Evolutionary conservation across 345 rosid species (phyloP), one percentile per base, ranked within the genome.

Genomic region (Passiflora organensis): DNA sequence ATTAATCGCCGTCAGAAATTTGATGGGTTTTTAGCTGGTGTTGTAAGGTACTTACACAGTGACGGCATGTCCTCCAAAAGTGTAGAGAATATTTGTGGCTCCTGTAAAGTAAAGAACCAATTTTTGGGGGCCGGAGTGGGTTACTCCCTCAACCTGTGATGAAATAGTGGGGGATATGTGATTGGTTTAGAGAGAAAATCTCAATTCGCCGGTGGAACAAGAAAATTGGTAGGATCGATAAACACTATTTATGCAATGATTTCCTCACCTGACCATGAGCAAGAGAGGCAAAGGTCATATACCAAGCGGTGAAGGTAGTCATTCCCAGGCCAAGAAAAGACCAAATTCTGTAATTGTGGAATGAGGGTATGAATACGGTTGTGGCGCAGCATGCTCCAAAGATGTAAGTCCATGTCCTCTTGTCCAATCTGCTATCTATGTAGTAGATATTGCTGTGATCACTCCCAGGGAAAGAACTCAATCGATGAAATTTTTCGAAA

Each of bases 251-350:
- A n/a, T n/a, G n/a, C n/a, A n/a, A n/a, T n/a, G n/a, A 18, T 16
- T 15, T 10, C 38, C 1, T 50, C 59, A 85, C 88, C 88, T 76
- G 87, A 73, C 96, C 96, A 22, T 82, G 83, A 56, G 64, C 70
- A 21, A 84, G 25, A 58, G 89, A 66, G 1, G 85, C 93, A 1
- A 76, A 62, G 57, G 96, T 79, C 58, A 87, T 2, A 72, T 84
- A 84, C 96, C 96, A 87, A n/a, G 96, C 96, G 10, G 96, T 84
- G 67, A 79, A 88, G 34, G 96, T 76, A 48, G 96, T 85, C 96
- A 88, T 88, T 24, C 78, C 86, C 51, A 88, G 87, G 11, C 93
- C n/a, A n/a, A n/a, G n/a, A n/a, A n/a, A n/a, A n/a, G n/a, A n/a
- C n/a, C n/a, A n/a, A n/a, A n/a, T n/a, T n/a, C n/a, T n/a, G n/a